Base-by-base conservation (phyloP, 306 rosid species). In the Mimosa bimucronata region DNA sequence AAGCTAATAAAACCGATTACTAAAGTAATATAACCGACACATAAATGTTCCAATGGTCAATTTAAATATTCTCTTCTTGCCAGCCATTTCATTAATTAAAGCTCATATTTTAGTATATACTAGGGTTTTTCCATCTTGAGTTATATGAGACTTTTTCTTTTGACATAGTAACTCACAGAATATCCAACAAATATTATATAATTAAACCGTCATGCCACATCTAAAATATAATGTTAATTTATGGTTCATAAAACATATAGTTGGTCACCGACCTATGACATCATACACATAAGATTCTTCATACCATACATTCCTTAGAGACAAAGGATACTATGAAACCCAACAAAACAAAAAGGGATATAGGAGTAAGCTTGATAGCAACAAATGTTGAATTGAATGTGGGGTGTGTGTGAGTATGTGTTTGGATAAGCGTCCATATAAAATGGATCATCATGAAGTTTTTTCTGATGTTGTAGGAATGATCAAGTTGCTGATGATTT, bases 241-340 rank as follows among this genome's bases (percentile, higher is more conserved):
- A n/a, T n/a, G 21, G 28, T 21, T 0, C 12, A 55, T 21, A 55
- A 55, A 55, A 55, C 23, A 55, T 55, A 55, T 21, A 55, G 19
- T 75, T 79, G 76, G 69, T 55, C 62, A 82, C 84, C 84, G 84
- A 82, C 82, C 84, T 23, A 71, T 82, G 71, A 82, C 83, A 62
- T 79, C 69, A 75, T 78, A 81, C 79, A 64, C 79, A 68, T 74
- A 81, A 62, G 44, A 61, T 62, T 74, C 62, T 52, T 74, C 26
- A 23, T 61, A 41, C n/a, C 44, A 29, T 81, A 69, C 58, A 65
- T 77, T 78, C 71, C 83, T 50, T 78, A 25, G 76, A 65, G 61
- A 58, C 48, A 78, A 85, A 82, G 83, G 30, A 79, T 68, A 28
- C 83, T 60, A 85, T 68, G 73, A 58, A 73, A 48, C 74, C 69